Evolutionary conservation across 1,284 basidiomycete species (phyloP), one percentile per base, ranked within the genome.

Genomic region (Cutaneotrichosporon sp.): DNA sequence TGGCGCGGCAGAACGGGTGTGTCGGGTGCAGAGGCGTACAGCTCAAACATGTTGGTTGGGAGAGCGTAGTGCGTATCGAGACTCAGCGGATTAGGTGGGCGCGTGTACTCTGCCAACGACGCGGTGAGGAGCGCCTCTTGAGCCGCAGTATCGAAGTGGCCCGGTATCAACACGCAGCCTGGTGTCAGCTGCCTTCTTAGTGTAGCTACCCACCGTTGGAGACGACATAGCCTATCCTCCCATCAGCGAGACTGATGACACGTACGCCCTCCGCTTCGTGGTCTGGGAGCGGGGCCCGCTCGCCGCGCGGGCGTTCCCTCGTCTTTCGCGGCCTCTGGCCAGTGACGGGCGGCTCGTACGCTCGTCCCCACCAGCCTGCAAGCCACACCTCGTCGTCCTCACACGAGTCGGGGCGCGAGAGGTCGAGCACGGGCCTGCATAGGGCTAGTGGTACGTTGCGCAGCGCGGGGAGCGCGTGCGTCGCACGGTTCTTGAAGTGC

Each of bases 111-210:
- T 26, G 82, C 76, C 7, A 97, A 84, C 36, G 90, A 85, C 84
- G 89, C 88, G 62, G 79, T 80, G 18, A 90, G 83, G 4, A 96
- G 84, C 1, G 82, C 73, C 30, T 86, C 83, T 74, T 97, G 93
- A 32, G 86, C 82, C 14, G 81, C 70, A 0, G 81, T 79, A 5
- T 85, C 81, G 16, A 95, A 72, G 73, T 89, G 92, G 1, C 83
- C 82, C 8, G 92, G 92, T 5, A 96, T 80, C 21, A 95, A 76
- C 21, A 95, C 87, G 30, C 95, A 85, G 21, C 93, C 93, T 95
- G 64, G 7, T 4, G 55, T 63, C n/a, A 61, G 60, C 49, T 32
- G 2, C 16, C 16, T 16, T 26, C 30, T 16, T 18, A 2, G 0
- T 13, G 11, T 3, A 31, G 31, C 26, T 22, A 10, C 74, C 36